Evolutionary conservation across 345 rosid species (phyloP).

Genomic region (Citrus australasica): DNA sequence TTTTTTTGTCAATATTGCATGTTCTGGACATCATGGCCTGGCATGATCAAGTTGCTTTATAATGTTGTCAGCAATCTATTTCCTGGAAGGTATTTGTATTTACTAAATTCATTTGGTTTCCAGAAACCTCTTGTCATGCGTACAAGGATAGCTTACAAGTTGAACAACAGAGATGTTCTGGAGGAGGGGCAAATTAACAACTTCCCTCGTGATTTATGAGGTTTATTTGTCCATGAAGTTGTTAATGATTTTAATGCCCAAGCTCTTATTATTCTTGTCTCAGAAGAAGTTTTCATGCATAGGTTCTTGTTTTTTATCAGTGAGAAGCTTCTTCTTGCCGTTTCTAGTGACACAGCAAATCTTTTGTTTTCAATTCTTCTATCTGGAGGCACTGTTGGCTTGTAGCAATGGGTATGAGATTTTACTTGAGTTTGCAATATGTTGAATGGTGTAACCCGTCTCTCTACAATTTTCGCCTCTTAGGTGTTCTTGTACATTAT

Average conservation of each 20-base stretch:
- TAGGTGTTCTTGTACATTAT: constrained; percentile 56
- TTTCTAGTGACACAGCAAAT: constrained; percentile 30
- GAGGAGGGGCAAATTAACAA: constrained; percentile 93
- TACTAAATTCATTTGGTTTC: constrained; percentile 21
- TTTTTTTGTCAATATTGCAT: background rate
- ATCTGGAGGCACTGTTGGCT: constrained; percentile 20
- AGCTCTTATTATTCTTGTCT: constrained; percentile 12
- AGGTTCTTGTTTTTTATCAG: constrained; percentile 5
- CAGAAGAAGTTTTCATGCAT: constrained; percentile 18
- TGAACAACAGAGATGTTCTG: constrained; percentile 65
- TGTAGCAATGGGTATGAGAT: constrained; percentile 24
- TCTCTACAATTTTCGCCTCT: constrained; percentile 13
- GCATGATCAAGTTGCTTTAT: background rate
- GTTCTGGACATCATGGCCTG: background rate
- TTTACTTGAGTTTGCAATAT: constrained; percentile 21
- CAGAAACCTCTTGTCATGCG: constrained; percentile 98
- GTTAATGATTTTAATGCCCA: constrained; percentile 10
- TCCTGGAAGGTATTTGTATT: background rate
- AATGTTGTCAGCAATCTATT: background rate
- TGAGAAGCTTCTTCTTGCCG: constrained; percentile 19
- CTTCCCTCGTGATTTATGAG: constrained; percentile 81
- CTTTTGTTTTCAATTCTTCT: constrained; percentile 22
- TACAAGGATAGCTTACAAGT: constrained; percentile 80
- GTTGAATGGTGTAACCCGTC: constrained; percentile 15
- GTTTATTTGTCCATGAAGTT: constrained; percentile 13